Conservation (phyloP, 129 eudicot species). For the Artemisia argyi region DNA sequence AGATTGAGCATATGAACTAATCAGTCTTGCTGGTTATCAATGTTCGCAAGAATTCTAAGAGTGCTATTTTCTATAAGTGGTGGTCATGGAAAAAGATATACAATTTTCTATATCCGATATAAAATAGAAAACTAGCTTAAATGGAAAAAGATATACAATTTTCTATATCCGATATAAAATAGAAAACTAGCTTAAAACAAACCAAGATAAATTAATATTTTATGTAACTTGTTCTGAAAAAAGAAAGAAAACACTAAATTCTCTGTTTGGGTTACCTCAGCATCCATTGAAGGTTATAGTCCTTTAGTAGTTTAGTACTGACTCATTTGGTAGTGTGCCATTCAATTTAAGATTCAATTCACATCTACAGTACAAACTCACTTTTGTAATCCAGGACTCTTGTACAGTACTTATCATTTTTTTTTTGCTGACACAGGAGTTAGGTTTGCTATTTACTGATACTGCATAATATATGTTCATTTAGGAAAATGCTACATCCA, state of each 20-base stretch:
- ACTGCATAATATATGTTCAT: conserved; percentile 12
- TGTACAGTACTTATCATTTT: background rate
- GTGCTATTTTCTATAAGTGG: too few species aligned
- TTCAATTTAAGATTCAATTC: conserved; percentile 25
- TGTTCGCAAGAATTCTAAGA: too few species aligned
- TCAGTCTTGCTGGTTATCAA: too few species aligned
- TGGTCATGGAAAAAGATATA: too few species aligned
- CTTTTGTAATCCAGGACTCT: conserved; percentile 5
- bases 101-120: too few species aligned
- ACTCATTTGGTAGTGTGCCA: conserved; percentile 15
- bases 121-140: too few species aligned
- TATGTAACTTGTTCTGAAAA: background rate
- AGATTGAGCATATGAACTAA: too few species aligned
- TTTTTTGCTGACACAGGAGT: conserved; percentile 9
- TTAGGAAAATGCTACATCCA: too few species aligned
- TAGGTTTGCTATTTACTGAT: background rate
- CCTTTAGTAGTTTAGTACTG: conserved; percentile 6
- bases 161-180: too few species aligned
- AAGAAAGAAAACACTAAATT: background rate
- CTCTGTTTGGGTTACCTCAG: conserved; percentile 1
- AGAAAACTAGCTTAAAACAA: too few species aligned
- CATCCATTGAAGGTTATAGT: background rate
- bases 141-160: too few species aligned
- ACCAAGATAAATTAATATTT: too few species aligned
- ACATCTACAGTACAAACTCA: conserved; percentile 1